A percentile compares a stretch with the other conserved stretches of the same genome.
These are phyloP conservation scores for Candida boidinii DNA, from an alignment of 805 yeast genomes.

Conservation along the genomic window DNA sequence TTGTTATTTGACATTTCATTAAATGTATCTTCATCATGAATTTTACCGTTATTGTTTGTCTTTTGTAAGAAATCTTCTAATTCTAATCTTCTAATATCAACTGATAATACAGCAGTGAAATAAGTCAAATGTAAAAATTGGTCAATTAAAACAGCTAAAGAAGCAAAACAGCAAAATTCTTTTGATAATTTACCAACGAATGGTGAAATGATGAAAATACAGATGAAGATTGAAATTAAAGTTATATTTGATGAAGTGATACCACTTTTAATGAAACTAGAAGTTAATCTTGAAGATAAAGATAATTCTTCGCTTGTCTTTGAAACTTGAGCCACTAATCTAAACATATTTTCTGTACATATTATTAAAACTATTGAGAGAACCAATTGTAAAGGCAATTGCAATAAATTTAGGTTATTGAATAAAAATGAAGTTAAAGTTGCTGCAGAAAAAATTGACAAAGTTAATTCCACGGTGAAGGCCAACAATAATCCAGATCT, in stretches of 20 bases:
- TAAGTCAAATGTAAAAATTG: slow-evolving; percentile 55
- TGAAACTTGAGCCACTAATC: slow-evolving; percentile 32
- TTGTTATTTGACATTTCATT: no score
- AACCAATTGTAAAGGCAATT: slow-evolving; percentile 31
- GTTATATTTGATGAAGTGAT: slow-evolving; percentile 27
- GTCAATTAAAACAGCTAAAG: slow-evolving; percentile 45
- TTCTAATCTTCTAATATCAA: slow-evolving; percentile 60
- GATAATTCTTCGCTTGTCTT: slow-evolving; percentile 34
- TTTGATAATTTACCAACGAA: slow-evolving; percentile 22
- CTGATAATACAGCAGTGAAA: slow-evolving; percentile 54
- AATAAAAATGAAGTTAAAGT: slow-evolving; percentile 31
- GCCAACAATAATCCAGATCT: slow-evolving; percentile 37
- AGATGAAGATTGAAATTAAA: slow-evolving; percentile 10
- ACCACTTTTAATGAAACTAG: slow-evolving; percentile 28
- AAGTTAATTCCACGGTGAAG: slow-evolving; percentile 28
- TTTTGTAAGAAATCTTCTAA: slow-evolving; percentile 41
- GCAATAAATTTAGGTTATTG: slow-evolving; percentile 24
- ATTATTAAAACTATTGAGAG: slow-evolving; percentile 33
- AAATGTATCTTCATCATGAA: no score
- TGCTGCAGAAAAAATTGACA: slow-evolving; percentile 33
- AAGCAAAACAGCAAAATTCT: slow-evolving; percentile 36
- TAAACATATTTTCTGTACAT: slow-evolving; percentile 39
- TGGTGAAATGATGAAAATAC: slow-evolving; percentile 18
- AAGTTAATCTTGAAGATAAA: slow-evolving; percentile 27
- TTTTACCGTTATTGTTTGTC: slow-evolving; percentile 1